Evolutionary conservation across 495 filamentous ascomycete species (phyloP).

Genomic region (Lineolata rhizophorae): DNA sequence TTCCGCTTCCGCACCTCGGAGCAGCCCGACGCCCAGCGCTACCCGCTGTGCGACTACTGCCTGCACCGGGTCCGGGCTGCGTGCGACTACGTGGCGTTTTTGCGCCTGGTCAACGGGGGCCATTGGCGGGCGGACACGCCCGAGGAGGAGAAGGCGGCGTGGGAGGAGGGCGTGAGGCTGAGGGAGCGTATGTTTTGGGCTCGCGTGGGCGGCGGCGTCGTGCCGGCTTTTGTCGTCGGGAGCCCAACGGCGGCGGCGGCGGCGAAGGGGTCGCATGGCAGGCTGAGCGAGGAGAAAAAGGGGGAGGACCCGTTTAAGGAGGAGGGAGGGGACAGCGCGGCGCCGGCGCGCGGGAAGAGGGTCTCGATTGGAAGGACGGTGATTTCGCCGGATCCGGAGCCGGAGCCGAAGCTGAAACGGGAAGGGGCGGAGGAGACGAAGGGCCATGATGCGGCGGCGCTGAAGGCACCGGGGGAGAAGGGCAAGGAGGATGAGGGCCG

Average conservation of each 20-base stretch:
- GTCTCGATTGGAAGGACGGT: conserved; percentile 4
- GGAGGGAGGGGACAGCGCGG: conserved; percentile 1
- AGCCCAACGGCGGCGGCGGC: conserved; percentile 10
- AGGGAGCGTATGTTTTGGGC: conserved; percentile 95
- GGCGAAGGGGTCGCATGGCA: conserved; percentile 1
- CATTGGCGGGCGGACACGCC: conserved; percentile 59
- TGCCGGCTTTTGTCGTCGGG: conserved; percentile 34
- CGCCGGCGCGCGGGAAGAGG: too few relatives aligned
- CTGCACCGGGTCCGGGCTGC: conserved; percentile 61
- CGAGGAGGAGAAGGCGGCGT: conserved; percentile 61
- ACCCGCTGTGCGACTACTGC: conserved; percentile 81
- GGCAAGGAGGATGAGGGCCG: too few relatives aligned
- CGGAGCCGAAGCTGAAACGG: not conserved
- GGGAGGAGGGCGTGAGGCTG: conserved; percentile 79
- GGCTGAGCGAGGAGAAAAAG: conserved; percentile 8
- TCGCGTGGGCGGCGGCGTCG: conserved; percentile 67
- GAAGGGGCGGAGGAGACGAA: not conserved
- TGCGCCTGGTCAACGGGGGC: conserved; percentile 76
- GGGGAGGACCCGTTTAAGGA: not conserved
- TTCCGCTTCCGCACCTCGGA: conserved; percentile 46
- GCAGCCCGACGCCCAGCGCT: conserved; percentile 42
- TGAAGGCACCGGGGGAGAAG: not conserved
- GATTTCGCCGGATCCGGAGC: too few relatives aligned
- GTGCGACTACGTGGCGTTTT: conserved; percentile 79
- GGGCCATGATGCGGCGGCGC: not conserved